Base-by-base conservation (phyloP, 2,329 filamentous ascomycete genomes). In the Sarocladium oryzae region DNA sequence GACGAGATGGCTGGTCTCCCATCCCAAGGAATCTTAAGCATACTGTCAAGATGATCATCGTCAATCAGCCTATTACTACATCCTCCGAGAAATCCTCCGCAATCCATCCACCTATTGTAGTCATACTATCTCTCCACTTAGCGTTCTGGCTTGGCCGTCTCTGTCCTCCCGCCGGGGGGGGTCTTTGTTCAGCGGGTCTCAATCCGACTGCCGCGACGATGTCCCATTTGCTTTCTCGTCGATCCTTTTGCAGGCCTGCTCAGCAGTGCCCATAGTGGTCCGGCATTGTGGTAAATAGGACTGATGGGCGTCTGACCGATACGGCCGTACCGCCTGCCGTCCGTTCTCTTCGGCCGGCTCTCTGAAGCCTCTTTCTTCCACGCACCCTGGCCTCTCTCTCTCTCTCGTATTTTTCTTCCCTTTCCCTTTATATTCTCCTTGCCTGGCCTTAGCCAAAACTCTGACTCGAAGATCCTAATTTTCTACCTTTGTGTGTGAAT, bases 261-360 rank as follows among this genome's bases (percentile, higher is more conserved):
- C n/a, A n/a, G n/a, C n/a, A n/a, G n/a, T n/a, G n/a, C n/a, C n/a
- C n/a, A n/a, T n/a, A n/a, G n/a, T n/a, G n/a, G n/a, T n/a, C n/a
- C n/a, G n/a, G n/a, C n/a, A n/a, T n/a, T n/a, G n/a, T n/a, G n/a
- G n/a, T n/a, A n/a, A n/a, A n/a, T n/a, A n/a, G n/a, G n/a, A n/a
- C n/a, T n/a, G n/a, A n/a, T n/a, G n/a, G n/a, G n/a, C n/a, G n/a
- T n/a, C n/a, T n/a, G n/a, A n/a, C 40, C 40, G 40, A 43, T 26
- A 9, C 21, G 40, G 40, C 40, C 40, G 40, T 23, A n/a, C 43
- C 43, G 43, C 16, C 26, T 32, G 43, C 43, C 43, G 43, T 15
- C n/a, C n/a, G n/a, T 30, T 21, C 26, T 21, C 43, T 48, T 48
- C 43, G 43, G 43, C 43, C 43, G 43, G 43, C 43, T 48, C 43